Percentiles rank a stretch among this genome's conserved stretches.
Conservation (phyloP, 1,284 basidiomycete genomes). For the Mycosarcoma mackinlayi region DNA sequence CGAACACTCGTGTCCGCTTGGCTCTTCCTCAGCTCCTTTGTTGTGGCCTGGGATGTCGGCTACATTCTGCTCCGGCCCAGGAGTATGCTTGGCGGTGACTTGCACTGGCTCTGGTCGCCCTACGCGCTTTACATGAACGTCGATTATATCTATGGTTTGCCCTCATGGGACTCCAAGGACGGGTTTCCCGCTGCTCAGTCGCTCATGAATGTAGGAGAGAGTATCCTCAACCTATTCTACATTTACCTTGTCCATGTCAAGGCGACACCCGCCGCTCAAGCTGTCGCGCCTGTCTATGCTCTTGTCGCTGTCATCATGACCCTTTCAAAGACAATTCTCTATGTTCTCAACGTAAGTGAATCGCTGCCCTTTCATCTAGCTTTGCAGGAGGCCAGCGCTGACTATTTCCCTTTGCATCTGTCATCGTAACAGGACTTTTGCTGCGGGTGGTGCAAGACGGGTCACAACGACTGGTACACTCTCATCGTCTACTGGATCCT, state of each 20-base stretch:
- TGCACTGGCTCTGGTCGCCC: slow-evolving; percentile 39
- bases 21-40: slow-evolving; percentile 43
- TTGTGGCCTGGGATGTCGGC: slow-evolving; percentile 55
- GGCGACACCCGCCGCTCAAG: slow-evolving; percentile 71
- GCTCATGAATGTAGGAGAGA: slow-evolving; percentile 83
- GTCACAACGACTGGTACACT: slow-evolving; percentile 76
- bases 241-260: slow-evolving; percentile 78
- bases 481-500: slow-evolving; percentile 78
- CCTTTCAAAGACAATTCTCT: slow-evolving; percentile 84
- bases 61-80: slow-evolving; percentile 57
- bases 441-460: slow-evolving; percentile 75
- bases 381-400: not conserved
- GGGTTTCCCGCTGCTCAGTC: slow-evolving; percentile 90
- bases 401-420: not conserved
- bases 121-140: slow-evolving; percentile 76
- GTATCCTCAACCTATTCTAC: slow-evolving; percentile 77
- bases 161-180: slow-evolving; percentile 74
- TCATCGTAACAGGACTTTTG: slow-evolving; percentile 63
- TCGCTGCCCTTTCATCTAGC: not conserved
- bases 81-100: slow-evolving; percentile 70
- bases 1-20: slow-evolving; percentile 35
- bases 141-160: slow-evolving; percentile 80
- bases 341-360: slow-evolving; percentile 47
- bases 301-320: slow-evolving; percentile 81
- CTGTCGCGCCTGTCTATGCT: slow-evolving; percentile 76